phyloP scores from a whole-genome alignment of 106 monocot genomes.

The Triglochin maritima region DNA sequence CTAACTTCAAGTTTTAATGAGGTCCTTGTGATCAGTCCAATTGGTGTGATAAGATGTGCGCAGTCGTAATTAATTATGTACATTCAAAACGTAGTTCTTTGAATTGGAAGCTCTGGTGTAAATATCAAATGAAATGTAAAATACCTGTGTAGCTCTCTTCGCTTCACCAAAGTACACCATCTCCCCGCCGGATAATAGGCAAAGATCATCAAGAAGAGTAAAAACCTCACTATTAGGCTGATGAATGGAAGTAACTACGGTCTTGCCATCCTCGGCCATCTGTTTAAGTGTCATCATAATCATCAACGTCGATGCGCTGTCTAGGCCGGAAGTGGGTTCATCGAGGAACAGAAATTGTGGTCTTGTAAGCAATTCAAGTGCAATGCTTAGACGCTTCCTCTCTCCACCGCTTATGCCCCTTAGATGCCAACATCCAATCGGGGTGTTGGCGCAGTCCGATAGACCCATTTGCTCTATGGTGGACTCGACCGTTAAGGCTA shows the following conservation, averaged over 20 bases:
- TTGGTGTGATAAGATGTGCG: too few species aligned
- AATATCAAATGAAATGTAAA: too few species aligned
- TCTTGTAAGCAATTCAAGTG: conserved; percentile 56
- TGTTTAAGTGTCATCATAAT: conserved; percentile 48
- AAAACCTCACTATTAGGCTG: conserved; percentile 86
- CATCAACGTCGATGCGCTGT: conserved; percentile 63
- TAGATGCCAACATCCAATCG: conserved; percentile 77
- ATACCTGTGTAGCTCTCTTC: conserved; percentile 49
- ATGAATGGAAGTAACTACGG: conserved; percentile 70
- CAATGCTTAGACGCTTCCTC: conserved; percentile 81
- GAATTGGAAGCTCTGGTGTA: too few species aligned
- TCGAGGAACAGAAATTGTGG: conserved; percentile 76
- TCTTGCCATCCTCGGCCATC: conserved; percentile 61
- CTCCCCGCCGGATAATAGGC: conserved; percentile 67
- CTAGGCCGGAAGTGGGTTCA: conserved; percentile 81
- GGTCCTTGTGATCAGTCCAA: too few species aligned
- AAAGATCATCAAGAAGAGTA: conserved; percentile 64
- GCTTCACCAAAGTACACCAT: conserved; percentile 77
- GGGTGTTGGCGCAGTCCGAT: conserved; percentile 44
- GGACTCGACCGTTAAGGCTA: conserved; percentile 28
- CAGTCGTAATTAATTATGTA: too few species aligned
- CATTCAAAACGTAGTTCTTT: too few species aligned
- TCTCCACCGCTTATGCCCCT: conserved; percentile 88
- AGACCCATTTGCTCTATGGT: conserved; percentile 69
- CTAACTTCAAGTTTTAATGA: too few species aligned